phyloP scores from a whole-genome alignment of 768 basidiomycete genomes.

The Porphyrellus cyaneotinctus region DNA sequence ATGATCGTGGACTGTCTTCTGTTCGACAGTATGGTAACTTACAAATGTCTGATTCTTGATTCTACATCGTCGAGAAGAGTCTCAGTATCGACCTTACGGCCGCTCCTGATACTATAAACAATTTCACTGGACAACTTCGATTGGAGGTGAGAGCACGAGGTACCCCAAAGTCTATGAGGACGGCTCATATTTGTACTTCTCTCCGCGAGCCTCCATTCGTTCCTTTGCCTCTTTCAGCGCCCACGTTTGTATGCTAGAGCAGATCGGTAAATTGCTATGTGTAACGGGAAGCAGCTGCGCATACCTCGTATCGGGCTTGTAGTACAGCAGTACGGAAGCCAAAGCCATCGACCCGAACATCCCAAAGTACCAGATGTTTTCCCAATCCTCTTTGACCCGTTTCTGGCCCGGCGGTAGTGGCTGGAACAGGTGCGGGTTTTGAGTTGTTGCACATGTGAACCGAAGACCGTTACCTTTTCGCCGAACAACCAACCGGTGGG shows the following conservation, averaged over 20 bases:
- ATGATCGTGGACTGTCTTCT: no score
- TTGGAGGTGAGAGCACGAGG: slow-evolving; percentile 2
- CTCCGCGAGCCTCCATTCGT: slow-evolving; percentile 90
- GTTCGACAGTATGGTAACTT: no score
- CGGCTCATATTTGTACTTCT: slow-evolving; percentile 80
- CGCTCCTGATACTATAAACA: not conserved
- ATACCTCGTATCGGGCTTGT: slow-evolving; percentile 92
- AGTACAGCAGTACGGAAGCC: slow-evolving; percentile 73
- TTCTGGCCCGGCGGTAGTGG: slow-evolving; percentile 78
- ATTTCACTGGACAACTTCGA: not conserved
- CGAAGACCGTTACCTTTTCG: slow-evolving; percentile 61
- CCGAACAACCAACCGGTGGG: slow-evolving; percentile 85
- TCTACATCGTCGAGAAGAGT: no score
- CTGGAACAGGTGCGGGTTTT: slow-evolving; percentile 34
- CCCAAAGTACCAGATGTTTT: slow-evolving; percentile 83
- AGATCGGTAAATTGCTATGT: not conserved
- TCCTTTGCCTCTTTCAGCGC: slow-evolving; percentile 85
- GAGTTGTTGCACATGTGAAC: not conserved
- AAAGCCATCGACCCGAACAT: slow-evolving; percentile 88
- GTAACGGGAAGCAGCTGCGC: slow-evolving; percentile 20
- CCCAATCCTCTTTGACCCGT: slow-evolving; percentile 87
- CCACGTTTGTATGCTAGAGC: slow-evolving; percentile 82
- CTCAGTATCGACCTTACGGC: no score
- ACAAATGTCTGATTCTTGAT: no score
- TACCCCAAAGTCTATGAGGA: slow-evolving; percentile 30